Conservation (phyloP, 2,329 filamentous ascomycete genomes). For the Aspergillus sp. region DNA sequence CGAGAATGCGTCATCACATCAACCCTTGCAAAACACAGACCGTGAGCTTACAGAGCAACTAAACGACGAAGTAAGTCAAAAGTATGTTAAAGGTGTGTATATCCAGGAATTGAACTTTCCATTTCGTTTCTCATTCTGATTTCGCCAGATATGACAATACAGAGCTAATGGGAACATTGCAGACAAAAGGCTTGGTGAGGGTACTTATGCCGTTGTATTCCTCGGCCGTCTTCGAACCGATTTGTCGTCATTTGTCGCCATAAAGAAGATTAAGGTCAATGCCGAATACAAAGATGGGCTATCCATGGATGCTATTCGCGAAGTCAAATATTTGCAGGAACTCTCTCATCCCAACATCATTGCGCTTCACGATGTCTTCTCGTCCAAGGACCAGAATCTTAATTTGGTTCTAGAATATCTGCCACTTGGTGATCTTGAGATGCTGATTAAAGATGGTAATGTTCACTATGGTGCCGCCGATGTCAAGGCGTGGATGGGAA, state of each 20-base stretch:
- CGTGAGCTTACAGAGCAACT: slow-evolving; percentile 61
- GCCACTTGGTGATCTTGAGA: slow-evolving; percentile 88
- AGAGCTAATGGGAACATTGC: slow-evolving; percentile 1
- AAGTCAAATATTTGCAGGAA: slow-evolving; percentile 93
- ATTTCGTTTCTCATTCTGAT: not conserved
- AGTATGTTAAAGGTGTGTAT: slow-evolving; percentile 73
- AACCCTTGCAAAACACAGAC: slow-evolving; percentile 18
- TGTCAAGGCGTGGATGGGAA: slow-evolving; percentile 97
- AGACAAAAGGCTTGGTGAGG: slow-evolving; percentile 89
- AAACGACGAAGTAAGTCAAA: slow-evolving; percentile 73
- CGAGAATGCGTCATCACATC: slow-evolving; percentile 11
- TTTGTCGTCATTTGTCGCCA: slow-evolving; percentile 68
- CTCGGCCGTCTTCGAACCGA: slow-evolving; percentile 71
- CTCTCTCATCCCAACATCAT: slow-evolving; percentile 94
- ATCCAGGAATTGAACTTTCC: not conserved
- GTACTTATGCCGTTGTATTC: slow-evolving; percentile 95
- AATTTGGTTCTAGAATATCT: slow-evolving; percentile 93
- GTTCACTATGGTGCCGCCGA: slow-evolving; percentile 81
- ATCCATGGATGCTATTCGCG: slow-evolving; percentile 87
- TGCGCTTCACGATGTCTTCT: slow-evolving; percentile 84
- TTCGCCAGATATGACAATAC: not conserved
- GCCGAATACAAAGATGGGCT: slow-evolving; percentile 75
- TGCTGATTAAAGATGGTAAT: slow-evolving; percentile 79
- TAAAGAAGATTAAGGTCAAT: slow-evolving; percentile 50
- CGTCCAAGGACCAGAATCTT: slow-evolving; percentile 91